Conservation (phyloP, 108 stramenopile genomes). For the Stephanodiscus triporus region DNA sequence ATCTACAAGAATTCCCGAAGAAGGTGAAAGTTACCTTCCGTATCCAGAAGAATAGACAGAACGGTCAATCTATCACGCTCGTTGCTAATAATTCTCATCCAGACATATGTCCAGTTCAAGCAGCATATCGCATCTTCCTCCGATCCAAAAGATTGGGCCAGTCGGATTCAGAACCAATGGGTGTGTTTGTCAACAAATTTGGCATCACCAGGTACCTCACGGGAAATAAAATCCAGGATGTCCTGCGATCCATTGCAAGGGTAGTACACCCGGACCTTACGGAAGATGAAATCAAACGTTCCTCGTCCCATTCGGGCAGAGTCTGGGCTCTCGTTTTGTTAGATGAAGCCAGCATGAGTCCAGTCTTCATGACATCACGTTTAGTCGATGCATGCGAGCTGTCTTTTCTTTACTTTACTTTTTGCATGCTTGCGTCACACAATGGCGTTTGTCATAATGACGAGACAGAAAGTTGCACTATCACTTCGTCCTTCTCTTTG, state of each 20-base stretch:
- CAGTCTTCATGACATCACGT: neutral
- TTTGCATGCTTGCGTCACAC: too few relatives aligned
- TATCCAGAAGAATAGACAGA: slow-evolving; percentile 24
- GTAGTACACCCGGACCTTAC: slow-evolving; percentile 2
- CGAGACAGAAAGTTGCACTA: too few relatives aligned
- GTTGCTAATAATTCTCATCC: neutral
- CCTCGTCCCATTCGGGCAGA: slow-evolving; percentile 1
- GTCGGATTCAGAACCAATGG: slow-evolving; percentile 9
- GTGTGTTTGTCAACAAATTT: slow-evolving; percentile 2
- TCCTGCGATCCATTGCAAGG: neutral
- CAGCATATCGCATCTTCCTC: neutral
- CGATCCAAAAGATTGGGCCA: slow-evolving; percentile 10
- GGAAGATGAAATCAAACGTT: neutral
- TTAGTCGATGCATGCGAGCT: slow-evolving; percentile 19
- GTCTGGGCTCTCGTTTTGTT: slow-evolving; percentile 21
- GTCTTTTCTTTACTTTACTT: too few relatives aligned
- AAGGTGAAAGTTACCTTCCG: neutral
- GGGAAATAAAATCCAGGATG: neutral
- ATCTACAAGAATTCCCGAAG: neutral
- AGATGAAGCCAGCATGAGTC: neutral
- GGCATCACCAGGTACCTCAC: slow-evolving; percentile 5
- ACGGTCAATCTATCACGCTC: slow-evolving; percentile 8
- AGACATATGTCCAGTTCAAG: slow-evolving; percentile 6
- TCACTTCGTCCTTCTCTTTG: too few relatives aligned
- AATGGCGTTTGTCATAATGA: too few relatives aligned